These are phyloP conservation scores for Glycyrrhiza uralensis DNA, from an alignment of 306 rosid species.

Conservation along the genomic window DNA sequence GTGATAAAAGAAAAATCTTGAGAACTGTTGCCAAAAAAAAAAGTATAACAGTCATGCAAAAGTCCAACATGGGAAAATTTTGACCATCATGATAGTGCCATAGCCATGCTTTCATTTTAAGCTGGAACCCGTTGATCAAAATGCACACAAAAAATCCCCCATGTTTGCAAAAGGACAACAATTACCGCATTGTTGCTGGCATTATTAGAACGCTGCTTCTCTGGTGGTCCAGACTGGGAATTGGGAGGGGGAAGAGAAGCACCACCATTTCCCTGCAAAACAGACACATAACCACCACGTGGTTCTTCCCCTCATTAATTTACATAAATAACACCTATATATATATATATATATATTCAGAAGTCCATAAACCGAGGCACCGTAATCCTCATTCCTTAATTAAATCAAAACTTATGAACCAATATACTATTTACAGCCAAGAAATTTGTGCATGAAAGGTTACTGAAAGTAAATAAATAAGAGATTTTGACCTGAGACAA, in stretches of 20 bases:
- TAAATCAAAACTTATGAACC: background rate
- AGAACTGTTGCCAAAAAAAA: background rate
- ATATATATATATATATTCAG: no score
- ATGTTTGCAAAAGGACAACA: conserved; percentile 14
- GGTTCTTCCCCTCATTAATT: background rate
- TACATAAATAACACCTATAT: background rate
- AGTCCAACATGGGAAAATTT: background rate
- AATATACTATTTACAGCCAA: background rate
- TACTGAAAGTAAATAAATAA: background rate
- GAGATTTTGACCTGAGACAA: conserved; percentile 49
- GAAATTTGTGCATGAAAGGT: background rate
- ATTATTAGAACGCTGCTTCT: conserved; percentile 34
- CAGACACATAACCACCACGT: conserved; percentile 13
- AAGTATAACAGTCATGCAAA: background rate
- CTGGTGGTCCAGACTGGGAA: conserved; percentile 45
- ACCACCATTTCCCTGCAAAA: conserved; percentile 57
- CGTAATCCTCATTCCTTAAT: conserved; percentile 1
- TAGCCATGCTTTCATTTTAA: background rate
- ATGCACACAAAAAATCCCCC: conserved; percentile 1
- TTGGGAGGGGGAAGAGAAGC: conserved; percentile 38
- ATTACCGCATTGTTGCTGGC: conserved; percentile 65
- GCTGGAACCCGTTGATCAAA: background rate
- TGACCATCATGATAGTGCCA: background rate
- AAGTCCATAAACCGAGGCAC: no score
- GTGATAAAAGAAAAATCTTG: background rate